Evolutionary conservation across 2,329 filamentous ascomycete genomes (phyloP).

Genomic region (Aspergillus sp.): DNA sequence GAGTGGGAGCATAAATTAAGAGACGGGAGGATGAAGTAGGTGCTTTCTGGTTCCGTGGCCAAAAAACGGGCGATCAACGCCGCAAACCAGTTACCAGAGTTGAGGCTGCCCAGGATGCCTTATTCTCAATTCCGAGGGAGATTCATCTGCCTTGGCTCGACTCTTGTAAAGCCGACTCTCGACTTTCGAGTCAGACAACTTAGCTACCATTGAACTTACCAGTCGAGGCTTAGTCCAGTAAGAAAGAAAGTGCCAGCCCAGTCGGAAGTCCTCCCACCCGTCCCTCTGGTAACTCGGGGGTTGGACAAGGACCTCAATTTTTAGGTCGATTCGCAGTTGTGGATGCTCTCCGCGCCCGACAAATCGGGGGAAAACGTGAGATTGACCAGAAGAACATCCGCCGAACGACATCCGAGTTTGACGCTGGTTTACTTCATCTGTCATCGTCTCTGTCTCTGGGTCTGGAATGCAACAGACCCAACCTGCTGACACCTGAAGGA

Average conservation of each 20-base stretch:
- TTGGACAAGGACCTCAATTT: constrained; percentile 1
- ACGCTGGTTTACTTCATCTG: not conserved
- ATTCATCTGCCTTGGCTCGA: not conserved
- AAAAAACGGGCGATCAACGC: constrained; percentile 10
- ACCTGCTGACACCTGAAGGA: not conserved
- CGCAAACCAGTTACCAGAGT: constrained; percentile 8
- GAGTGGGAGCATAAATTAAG: not conserved
- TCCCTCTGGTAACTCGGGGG: constrained; percentile 11
- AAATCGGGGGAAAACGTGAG: constrained; percentile 3
- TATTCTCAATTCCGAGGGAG: not conserved
- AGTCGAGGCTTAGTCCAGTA: not conserved
- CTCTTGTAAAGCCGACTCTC: not conserved
- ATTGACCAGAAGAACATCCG: not conserved
- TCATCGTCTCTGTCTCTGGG: no score
- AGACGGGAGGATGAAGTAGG: not conserved
- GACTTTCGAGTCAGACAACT: not conserved
- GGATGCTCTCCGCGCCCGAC: not conserved
- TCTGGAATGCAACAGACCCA: not conserved
- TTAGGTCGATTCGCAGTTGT: constrained; percentile 3
- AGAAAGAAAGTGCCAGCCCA: constrained; percentile 1
- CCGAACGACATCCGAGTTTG: not conserved
- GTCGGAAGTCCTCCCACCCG: constrained; percentile 5
- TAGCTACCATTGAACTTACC: not conserved
- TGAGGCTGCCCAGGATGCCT: not conserved
- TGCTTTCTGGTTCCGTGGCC: constrained; percentile 1